Evolutionary conservation across 306 rosid species (phyloP).

Genomic region (Trifolium dubium): DNA sequence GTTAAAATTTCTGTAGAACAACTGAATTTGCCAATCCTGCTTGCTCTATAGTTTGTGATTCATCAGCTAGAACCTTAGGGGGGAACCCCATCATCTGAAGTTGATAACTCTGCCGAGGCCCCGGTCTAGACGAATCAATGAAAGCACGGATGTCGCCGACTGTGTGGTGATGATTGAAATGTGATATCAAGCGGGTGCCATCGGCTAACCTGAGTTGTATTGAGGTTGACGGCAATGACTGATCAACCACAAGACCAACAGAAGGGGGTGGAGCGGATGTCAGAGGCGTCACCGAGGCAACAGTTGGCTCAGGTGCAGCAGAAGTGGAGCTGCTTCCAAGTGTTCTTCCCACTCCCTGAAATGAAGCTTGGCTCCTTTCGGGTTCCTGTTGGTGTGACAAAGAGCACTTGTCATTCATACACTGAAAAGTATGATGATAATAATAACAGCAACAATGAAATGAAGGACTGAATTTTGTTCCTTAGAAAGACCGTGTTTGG

Average conservation of each 20-base stretch:
- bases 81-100: slow-evolving; percentile 95
- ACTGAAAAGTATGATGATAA: neutral
- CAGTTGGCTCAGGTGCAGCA: slow-evolving; percentile 49
- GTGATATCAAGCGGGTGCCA: slow-evolving; percentile 82
- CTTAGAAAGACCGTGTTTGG: neutral
- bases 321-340: slow-evolving; percentile 84
- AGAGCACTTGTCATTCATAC: slow-evolving; percentile 14
- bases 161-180: slow-evolving; percentile 71
- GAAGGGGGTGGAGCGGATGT: slow-evolving; percentile 55
- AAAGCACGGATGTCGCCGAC: slow-evolving; percentile 69
- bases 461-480: neutral
- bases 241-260: slow-evolving; percentile 66
- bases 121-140: slow-evolving; percentile 78
- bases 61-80: slow-evolving; percentile 78
- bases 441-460: neutral
- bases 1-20: slow-evolving; percentile 88
- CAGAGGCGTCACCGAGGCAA: slow-evolving; percentile 41
- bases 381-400: slow-evolving; percentile 66
- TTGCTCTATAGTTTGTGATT: slow-evolving; percentile 74
- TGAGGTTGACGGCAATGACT: slow-evolving; percentile 74
- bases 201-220: slow-evolving; percentile 91
- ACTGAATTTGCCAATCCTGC: slow-evolving; percentile 94
- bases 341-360: slow-evolving; percentile 96
- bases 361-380: slow-evolving; percentile 62
- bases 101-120: slow-evolving; percentile 63